phyloP scores from a whole-genome alignment of 2,329 filamentous ascomycete species.

The Botrytis aclada region DNA sequence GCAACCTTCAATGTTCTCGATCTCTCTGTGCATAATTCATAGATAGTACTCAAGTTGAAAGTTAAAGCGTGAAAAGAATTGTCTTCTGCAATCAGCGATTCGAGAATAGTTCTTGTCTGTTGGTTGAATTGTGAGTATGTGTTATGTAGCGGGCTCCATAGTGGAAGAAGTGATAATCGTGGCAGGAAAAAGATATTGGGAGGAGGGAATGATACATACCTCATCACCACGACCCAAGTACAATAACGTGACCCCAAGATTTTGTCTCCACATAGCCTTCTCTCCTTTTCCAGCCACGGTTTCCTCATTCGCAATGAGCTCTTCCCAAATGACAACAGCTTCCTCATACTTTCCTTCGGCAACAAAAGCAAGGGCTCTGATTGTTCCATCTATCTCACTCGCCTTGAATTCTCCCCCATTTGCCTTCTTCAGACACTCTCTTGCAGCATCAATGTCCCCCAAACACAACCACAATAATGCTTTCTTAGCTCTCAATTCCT shows the following conservation, averaged over 20 bases:
- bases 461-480: conserved; percentile 74
- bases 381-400: conserved; percentile 43
- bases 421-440: conserved; percentile 46
- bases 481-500: conserved; percentile 43
- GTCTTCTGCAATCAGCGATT: conserved; percentile 60
- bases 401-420: conserved; percentile 32
- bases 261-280: conserved; percentile 74
- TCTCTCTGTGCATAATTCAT: conserved; percentile 83
- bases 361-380: conserved; percentile 71
- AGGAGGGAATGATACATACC: conserved; percentile 44
- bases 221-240: conserved; percentile 76
- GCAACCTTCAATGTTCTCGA: conserved; percentile 66
- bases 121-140: conserved; percentile 4
- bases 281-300: conserved; percentile 35
- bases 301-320: conserved; percentile 41
- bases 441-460: conserved; percentile 70
- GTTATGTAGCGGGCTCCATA: not conserved
- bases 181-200: not conserved
- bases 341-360: conserved; percentile 69
- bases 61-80: conserved; percentile 74
- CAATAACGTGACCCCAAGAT: conserved; percentile 77
- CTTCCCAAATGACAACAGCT: conserved; percentile 61
- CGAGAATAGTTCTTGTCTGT: conserved; percentile 64
- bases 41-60: conserved; percentile 88
- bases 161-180: not conserved